Evolutionary conservation across 768 basidiomycete genomes (phyloP), one percentile per base, ranked within the genome.

Genomic region (Podaxis sp.): DNA sequence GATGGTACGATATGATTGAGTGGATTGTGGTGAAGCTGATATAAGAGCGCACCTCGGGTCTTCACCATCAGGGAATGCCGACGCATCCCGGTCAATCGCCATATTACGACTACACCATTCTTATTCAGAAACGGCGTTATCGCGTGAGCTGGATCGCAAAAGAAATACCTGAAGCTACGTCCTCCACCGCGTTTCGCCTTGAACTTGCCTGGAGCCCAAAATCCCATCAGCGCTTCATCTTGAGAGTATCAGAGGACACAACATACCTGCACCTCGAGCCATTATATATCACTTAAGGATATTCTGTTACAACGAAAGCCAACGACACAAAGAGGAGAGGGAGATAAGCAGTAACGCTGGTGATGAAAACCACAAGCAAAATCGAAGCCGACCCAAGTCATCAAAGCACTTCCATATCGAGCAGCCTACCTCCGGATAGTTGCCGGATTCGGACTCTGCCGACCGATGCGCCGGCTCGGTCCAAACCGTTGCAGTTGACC

Each of bases 181-280:
- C 94, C 94, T 40, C 94, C 94, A 67, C 94, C 94, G 57, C 94
- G 91, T 71, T 88, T 91, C 67, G 86, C 81, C 82, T 95, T 95
- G 79, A 84, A 93, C 75, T 89, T 92, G 65, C 93, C 92, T 87
- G 67, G 5, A 24, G 49, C 44, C 57, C 40, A 26, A 24, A 26
- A 63, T 52, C 26, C 57, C 4, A 51, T 57, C 22, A 59, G 60
- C 13, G 15, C 38, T 13, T 56, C 11, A 17, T 4, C 19, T 30
- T 22, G 40, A 30, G 24, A 24, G 44, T 5, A 8, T 17, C 26
- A 26, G 28, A 30, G 17, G 13, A 44, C 17, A 17, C 28, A 44
- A 13, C 56, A 19, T 65, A 80, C 83, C 83, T 75, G 80, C 71
- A 68, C 82, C 82, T 65, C 84, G 82, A 65, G 79, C 82, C 83